phyloP scores from a whole-genome alignment of 305 asterid genomes.

The Fraxinus dipetala region DNA sequence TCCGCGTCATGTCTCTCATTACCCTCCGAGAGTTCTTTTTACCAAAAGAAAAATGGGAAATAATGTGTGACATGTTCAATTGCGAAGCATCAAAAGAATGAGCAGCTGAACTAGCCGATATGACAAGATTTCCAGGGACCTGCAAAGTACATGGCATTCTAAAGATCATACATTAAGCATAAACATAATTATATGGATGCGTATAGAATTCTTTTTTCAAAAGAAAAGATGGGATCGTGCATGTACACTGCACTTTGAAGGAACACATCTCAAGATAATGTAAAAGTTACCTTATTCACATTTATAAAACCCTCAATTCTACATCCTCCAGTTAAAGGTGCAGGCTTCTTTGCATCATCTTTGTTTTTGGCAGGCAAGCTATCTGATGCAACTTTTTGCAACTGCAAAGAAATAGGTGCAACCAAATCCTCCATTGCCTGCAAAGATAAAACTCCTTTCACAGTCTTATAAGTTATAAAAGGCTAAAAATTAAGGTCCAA shows the following conservation, averaged over 20 bases:
- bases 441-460: conserved; percentile 29
- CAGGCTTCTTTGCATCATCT: conserved; percentile 63
- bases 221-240: background rate
- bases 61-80: conserved; percentile 96
- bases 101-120: conserved; percentile 85
- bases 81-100: conserved; percentile 93
- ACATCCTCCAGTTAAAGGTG: conserved; percentile 90
- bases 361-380: conserved; percentile 33
- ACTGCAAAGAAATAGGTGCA: conserved; percentile 62
- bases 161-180: background rate
- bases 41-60: conserved; percentile 80
- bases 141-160: conserved; percentile 34
- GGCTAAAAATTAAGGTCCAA: background rate
- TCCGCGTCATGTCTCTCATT: conserved; percentile 59
- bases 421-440: conserved; percentile 89
- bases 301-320: conserved; percentile 91
- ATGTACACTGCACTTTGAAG: background rate
- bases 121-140: conserved; percentile 92
- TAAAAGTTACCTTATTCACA: conserved; percentile 67
- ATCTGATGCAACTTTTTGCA: conserved; percentile 45
- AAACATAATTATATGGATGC: background rate
- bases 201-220: background rate
- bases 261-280: background rate
- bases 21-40: conserved; percentile 63
- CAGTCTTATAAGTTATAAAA: background rate